Base-by-base conservation (phyloP, 2,329 filamentous ascomycete genomes). In the Xylariaceae sp. region DNA sequence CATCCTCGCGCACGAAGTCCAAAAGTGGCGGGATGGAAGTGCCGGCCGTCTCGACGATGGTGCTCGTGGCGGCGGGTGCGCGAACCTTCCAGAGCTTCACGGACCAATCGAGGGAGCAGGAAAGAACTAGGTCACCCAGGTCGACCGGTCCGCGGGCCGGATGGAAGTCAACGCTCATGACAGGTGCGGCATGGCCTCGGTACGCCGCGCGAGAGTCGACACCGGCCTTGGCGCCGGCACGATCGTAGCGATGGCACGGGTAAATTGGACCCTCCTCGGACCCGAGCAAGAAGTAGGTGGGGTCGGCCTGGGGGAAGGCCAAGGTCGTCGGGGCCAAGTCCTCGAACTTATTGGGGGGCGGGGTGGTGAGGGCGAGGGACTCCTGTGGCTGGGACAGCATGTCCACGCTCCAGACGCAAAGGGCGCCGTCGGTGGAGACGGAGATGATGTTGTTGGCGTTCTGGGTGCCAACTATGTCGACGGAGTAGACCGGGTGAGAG, bases 391-490 rank as follows among this genome's bases (percentile, higher is more conserved):
- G 90, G 1, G 92, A 90, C 53, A 99, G 87, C 83, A 99, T 97
- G 68, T 99, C 95, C 56, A 96, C 90, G 48, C 89, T 91, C 94
- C 94, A 99, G 42, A 91, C 89, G 68, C 94, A 99, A 39, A 97
- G 90, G 10, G 95, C 90, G 47, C 94, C 94, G 65, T 99, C 94
- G 1, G 94, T 99, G 1, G 90, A 96, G 67, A 90, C 92, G 32
- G 91, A 96, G 61, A 99, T 88, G 66, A 99, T 96, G 69, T 97
- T 99, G 74, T 96, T 96, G 51, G 94, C 94, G 67, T 99, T 99
- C 66, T 97, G 94, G 1, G 95, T 99, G 56, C 94, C 94, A 44
- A 99, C 90, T 48, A 99, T 95, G 55, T 94, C 89, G 49, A 99
- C 83, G 36, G 87, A 90, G 74, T 99, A 99, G 56, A 99, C 88